Percentiles rank a stretch among this genome's conserved stretches.
Conservation (phyloP, 2,329 filamentous ascomycete genomes). For the Aspergillus bombycis region DNA sequence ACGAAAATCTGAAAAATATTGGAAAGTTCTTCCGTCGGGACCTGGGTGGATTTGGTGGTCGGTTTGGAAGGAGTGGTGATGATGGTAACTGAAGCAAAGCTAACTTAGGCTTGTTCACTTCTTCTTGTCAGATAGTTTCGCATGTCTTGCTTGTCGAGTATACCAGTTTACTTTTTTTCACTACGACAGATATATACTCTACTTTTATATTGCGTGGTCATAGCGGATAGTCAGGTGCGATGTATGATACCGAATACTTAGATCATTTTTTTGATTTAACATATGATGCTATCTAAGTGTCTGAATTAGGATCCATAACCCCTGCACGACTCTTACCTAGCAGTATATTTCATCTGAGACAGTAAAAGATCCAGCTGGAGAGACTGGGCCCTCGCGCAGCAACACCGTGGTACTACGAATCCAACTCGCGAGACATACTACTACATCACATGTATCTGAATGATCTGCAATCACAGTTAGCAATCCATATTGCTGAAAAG, state of each 20-base stretch:
- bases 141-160: neutral
- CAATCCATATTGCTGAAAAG: neutral
- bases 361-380: neutral
- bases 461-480: constrained; percentile 2
- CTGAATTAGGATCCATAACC: neutral
- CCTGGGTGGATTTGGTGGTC: constrained; percentile 72
- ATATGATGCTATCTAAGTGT: neutral
- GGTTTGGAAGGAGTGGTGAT: constrained; percentile 61
- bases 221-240: neutral
- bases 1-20: constrained; percentile 93
- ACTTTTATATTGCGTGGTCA: neutral
- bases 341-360: constrained; percentile 1
- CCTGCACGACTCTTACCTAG: neutral
- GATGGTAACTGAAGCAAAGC: constrained; percentile 20
- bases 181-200: neutral
- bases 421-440: neutral
- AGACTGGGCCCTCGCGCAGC: neutral
- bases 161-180: neutral
- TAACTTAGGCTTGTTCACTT: neutral
- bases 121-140: neutral
- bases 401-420: neutral
- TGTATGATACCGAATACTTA: neutral
- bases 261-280: too few species aligned
- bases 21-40: constrained; percentile 95
- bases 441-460: neutral